Conservation (phyloP, 768 basidiomycete species). For the Rhodosporidiobolus sp. region DNA sequence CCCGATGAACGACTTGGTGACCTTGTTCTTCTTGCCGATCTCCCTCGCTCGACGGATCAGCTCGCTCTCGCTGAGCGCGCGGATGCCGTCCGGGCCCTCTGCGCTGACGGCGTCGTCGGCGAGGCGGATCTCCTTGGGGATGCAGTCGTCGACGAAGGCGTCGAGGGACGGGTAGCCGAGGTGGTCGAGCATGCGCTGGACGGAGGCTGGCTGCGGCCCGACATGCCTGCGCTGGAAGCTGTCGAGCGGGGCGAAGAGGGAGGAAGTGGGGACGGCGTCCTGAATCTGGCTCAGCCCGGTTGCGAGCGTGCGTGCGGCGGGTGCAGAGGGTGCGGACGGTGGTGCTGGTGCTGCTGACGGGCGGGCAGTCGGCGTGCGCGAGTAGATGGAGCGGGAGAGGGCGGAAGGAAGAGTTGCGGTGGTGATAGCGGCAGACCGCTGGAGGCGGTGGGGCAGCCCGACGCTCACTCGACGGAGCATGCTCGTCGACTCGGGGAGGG, state of each 20-base stretch:
- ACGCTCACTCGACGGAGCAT: neutral
- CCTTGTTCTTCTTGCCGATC: conserved; percentile 73
- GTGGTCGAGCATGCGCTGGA: conserved; percentile 71
- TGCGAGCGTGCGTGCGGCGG: conserved; percentile 10
- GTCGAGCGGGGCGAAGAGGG: conserved; percentile 80
- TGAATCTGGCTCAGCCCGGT: conserved; percentile 26
- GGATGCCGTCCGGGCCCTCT: conserved; percentile 58
- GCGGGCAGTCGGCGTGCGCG: neutral
- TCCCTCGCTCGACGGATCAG: conserved; percentile 69
- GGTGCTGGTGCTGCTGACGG: neutral
- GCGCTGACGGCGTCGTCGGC: conserved; percentile 59
- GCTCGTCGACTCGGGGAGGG: neutral
- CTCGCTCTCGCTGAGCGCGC: conserved; percentile 73
- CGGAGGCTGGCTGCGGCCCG: conserved; percentile 81
- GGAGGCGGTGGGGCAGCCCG: conserved; percentile 1
- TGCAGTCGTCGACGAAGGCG: conserved; percentile 74
- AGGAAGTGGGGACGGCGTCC: conserved; percentile 27
- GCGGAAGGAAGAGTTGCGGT: neutral
- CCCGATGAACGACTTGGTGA: conserved; percentile 89
- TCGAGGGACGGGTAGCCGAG: conserved; percentile 87
- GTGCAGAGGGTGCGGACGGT: neutral
- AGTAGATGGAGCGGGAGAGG: neutral
- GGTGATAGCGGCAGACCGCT: neutral
- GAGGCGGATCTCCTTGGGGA: conserved; percentile 77
- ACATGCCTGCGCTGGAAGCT: conserved; percentile 87